A percentile compares a stretch with the other conserved stretches of the same genome.
phyloP scores from a whole-genome alignment of 352 stramenopile species.

The Pythium rhizo-oryzae region DNA sequence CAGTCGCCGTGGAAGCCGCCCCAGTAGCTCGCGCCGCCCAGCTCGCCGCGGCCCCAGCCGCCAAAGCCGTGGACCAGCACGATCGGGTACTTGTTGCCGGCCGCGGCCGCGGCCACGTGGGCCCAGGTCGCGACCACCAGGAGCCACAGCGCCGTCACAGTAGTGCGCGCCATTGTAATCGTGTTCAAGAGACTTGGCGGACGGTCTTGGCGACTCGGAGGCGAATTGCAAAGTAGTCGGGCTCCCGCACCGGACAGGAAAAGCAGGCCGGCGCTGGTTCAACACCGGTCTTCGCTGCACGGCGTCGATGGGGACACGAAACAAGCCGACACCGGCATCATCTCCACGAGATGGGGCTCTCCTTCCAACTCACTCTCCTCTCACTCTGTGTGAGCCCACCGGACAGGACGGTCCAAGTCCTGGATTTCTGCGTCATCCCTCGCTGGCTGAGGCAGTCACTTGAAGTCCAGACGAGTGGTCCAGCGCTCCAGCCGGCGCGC shows the following conservation, averaged over 20 bases:
- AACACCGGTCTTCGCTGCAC: not conserved
- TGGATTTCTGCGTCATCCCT: not conserved
- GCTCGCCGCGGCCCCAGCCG: slow-evolving; percentile 40
- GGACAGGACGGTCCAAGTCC: no score
- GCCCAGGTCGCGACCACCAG: slow-evolving; percentile 1
- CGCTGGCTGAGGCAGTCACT: not conserved
- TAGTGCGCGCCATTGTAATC: slow-evolving; percentile 2
- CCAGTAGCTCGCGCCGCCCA: slow-evolving; percentile 40
- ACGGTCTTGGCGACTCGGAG: not conserved
- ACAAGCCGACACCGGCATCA: slow-evolving; percentile 3
- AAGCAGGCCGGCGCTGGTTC: not conserved
- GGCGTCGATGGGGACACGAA: slow-evolving; percentile 3
- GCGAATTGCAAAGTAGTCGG: not conserved
- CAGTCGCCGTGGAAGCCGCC: slow-evolving; percentile 37
- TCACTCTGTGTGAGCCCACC: no score
- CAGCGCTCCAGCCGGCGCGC: not conserved
- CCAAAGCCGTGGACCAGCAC: slow-evolving; percentile 44
- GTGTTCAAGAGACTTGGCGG: not conserved
- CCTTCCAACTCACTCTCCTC: not conserved
- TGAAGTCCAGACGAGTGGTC: not conserved
- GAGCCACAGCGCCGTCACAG: slow-evolving; percentile 6
- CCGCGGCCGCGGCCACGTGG: not conserved
- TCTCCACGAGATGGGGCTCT: not conserved
- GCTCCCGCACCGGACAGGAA: no score
- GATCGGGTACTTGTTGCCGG: slow-evolving; percentile 36